Base-by-base conservation (phyloP, 2,329 filamentous ascomycete genomes). In the Dothistroma septosporum region DNA sequence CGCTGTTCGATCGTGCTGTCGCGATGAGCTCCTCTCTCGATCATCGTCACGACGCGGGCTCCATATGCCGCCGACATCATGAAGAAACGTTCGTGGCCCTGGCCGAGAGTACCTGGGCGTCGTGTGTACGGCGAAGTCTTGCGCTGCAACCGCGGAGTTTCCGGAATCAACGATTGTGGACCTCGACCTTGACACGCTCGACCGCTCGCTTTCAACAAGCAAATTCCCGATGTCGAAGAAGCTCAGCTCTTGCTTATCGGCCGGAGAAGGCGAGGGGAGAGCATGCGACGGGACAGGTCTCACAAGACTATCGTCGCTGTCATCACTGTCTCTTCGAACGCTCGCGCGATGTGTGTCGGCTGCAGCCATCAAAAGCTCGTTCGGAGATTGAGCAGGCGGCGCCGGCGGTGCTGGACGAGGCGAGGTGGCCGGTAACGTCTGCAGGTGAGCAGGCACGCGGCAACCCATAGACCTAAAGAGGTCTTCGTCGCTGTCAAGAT, bases 401-500 rank as follows among this genome's bases (percentile, higher is more conserved):
- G 78, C 75, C 5, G 75, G 62, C 14, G 79, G 72, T 55, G 75
- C 74, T 44, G 75, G 71, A 64, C 77, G 73, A 11, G 76, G 70
- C n/a, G 69, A 62, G 9, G 61, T 48, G 24, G 66, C 68, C 1
- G 59, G 44, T 33, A 65, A 57, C 14, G 65, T 58, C 48, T 77
- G 77, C 47, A 78, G 72, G 54, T 86, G 72, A 16, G 82, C 79
- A 5, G 82, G 79, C 33, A 86, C 82, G 12, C 88, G 84, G 44
- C 93, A 85, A 8, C 93, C 92, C 3, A 96, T 70, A 62, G 87
- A 90, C 55, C 89, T 82, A 4, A 95, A 91, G 0, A 97, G 83
- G 72, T 97, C 91, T 71, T 95, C 92, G 69, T 97, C 93, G 68
- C 91, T 96, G 48, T 91, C 92, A 87, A 90, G 93, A 59, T 90